These are phyloP conservation scores for Erythrobasidium hasegawianum DNA, from an alignment of 1,284 basidiomycete genomes.

Conservation along the genomic window DNA sequence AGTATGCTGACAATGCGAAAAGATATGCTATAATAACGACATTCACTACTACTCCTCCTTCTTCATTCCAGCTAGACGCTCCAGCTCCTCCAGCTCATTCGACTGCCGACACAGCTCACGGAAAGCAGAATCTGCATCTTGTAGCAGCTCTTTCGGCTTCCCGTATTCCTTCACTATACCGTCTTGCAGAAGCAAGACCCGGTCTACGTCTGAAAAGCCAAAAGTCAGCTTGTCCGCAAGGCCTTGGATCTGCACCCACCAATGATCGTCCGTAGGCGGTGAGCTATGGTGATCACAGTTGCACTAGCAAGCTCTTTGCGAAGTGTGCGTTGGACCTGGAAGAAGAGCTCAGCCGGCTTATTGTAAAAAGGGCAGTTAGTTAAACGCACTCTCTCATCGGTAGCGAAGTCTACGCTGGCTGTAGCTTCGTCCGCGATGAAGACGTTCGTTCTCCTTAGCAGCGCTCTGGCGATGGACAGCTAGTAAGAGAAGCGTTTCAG, in stretches of 20 bases:
- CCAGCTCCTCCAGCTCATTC: constrained; percentile 27
- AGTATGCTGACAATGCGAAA: no score
- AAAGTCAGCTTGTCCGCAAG: no score
- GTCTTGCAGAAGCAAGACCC: constrained; percentile 75
- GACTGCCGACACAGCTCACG: constrained; percentile 27
- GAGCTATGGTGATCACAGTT: constrained; percentile 55
- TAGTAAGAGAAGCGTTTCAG: not conserved
- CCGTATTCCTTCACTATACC: constrained; percentile 75
- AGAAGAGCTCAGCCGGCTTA: constrained; percentile 48
- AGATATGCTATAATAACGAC: not conserved
- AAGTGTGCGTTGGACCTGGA: constrained; percentile 51
- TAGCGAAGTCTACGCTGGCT: constrained; percentile 56
- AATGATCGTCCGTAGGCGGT: constrained; percentile 85
- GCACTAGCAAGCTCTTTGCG: constrained; percentile 55
- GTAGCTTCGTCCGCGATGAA: constrained; percentile 63
- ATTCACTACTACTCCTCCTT: not conserved
- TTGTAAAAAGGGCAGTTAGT: constrained; percentile 8
- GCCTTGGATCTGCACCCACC: constrained; percentile 42
- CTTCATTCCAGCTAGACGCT: constrained; percentile 13
- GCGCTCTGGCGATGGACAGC: constrained; percentile 28
- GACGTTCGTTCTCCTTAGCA: constrained; percentile 22
- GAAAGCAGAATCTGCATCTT: constrained; percentile 24
- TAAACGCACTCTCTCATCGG: constrained; percentile 43
- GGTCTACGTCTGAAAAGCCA: constrained; percentile 58
- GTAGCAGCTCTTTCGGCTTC: constrained; percentile 61